These are phyloP conservation scores for Microdochium nivale DNA, from an alignment of 2,329 filamentous ascomycete species.

Conservation along the genomic window DNA sequence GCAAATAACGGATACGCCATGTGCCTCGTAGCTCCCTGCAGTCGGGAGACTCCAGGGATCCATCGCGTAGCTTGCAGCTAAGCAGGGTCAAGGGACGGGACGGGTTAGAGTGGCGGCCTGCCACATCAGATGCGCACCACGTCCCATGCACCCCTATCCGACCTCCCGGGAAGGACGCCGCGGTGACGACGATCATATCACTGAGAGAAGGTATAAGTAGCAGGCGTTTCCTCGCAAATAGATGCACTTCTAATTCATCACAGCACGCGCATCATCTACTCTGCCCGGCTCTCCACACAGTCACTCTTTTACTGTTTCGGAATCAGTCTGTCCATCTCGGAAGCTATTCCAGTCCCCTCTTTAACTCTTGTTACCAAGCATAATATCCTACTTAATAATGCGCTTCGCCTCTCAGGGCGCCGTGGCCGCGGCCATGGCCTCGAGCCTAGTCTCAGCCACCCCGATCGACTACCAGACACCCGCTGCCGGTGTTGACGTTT, in stretches of 20 bases:
- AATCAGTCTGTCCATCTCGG: slow-evolving; percentile 10
- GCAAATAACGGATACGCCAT: too few species aligned
- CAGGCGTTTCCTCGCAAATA: neutral
- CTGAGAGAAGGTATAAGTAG: too few species aligned
- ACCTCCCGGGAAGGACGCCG: too few species aligned
- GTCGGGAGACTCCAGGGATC: too few species aligned
- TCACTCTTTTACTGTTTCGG: slow-evolving; percentile 12
- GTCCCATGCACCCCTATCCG: too few species aligned
- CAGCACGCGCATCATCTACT: slow-evolving; percentile 8
- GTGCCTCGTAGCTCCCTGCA: too few species aligned
- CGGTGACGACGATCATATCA: too few species aligned
- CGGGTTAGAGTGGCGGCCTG: too few species aligned
- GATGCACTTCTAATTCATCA: neutral
- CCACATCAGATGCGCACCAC: too few species aligned
- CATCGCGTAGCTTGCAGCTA: too few species aligned
- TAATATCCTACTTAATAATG: slow-evolving; percentile 16
- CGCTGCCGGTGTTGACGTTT: slow-evolving; percentile 6
- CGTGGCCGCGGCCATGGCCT: slow-evolving; percentile 19
- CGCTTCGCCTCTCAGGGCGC: slow-evolving; percentile 20
- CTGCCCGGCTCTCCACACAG: slow-evolving; percentile 14
- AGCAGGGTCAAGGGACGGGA: too few species aligned
- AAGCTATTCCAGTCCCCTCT: slow-evolving; percentile 21
- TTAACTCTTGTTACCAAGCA: slow-evolving; percentile 8
- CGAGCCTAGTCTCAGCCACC: slow-evolving; percentile 16
- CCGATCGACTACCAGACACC: slow-evolving; percentile 6